Base-by-base conservation (phyloP, 306 rosid genomes). In the Potentilla sterilis region DNA sequence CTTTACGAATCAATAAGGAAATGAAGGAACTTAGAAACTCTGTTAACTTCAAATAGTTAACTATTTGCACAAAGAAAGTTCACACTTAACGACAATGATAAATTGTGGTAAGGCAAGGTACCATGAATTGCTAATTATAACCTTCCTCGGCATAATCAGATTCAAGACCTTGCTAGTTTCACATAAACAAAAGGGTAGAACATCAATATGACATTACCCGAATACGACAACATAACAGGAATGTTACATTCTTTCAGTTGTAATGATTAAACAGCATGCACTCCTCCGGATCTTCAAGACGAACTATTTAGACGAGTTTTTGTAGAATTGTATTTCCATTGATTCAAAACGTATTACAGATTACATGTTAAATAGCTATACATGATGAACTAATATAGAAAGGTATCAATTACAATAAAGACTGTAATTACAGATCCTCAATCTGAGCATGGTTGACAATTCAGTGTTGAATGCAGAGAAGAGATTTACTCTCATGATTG, bases 261-360 rank as follows among this genome's bases (percentile, higher is more conserved):
- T 57, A 58, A 67, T 54, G 38, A 43, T 63, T n/a, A 11, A 47
- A 55, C 41, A 51, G 49, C 57, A 62, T 19, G 44, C 38, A 38
- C 41, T 38, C 48, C 18, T 6, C 4, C 46, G 48, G 63, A 71
- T 41, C 58, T 70, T 79, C 66, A 86, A 34, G 93, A 88, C 54
- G 91, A 91, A 77, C 93, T 81, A 18, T 81, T 85, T 1, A 88
- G 79, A 59, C 84, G 88, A 44, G 89, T 51, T n/a, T n/a, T n/a
- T n/a, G n/a, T n/a, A n/a, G n/a, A n/a, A n/a, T n/a, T n/a, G n/a
- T n/a, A n/a, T n/a, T n/a, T n/a, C n/a, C n/a, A n/a, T n/a, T n/a
- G n/a, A n/a, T n/a, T n/a, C n/a, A n/a, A n/a, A n/a, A n/a, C n/a
- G n/a, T n/a, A n/a, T n/a, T n/a, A n/a, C n/a, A n/a, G n/a, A n/a